Percentiles rank a stretch among this genome's conserved stretches.
phyloP scores from a whole-genome alignment of 1,139 yeast genomes.

The Taphrina pruni region DNA sequence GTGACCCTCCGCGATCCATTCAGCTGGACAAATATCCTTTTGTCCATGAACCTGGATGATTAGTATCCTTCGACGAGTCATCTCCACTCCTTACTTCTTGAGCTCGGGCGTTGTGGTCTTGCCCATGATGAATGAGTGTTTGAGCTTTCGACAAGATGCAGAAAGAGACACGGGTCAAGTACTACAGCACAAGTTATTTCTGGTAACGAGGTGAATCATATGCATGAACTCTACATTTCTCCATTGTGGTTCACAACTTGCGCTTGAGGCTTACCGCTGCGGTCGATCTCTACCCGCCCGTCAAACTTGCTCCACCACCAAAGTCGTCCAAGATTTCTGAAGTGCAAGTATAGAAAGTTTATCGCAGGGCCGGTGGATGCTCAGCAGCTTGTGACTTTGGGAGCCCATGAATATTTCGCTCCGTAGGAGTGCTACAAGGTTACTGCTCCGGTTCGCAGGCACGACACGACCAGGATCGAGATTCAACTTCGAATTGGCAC shows the following conservation, averaged over 20 bases:
- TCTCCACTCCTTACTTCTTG: constrained; percentile 57
- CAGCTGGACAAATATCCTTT: constrained; percentile 69
- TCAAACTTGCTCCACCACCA: too few relatives aligned
- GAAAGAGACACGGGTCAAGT: too few relatives aligned
- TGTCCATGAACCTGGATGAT: constrained; percentile 70
- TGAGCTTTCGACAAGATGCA: too few relatives aligned
- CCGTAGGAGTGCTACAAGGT: neutral
- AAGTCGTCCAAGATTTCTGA: too few relatives aligned
- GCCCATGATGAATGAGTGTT: constrained; percentile 47
- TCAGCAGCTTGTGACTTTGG: too few relatives aligned
- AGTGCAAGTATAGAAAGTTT: too few relatives aligned
- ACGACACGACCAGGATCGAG: neutral
- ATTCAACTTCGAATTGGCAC: neutral
- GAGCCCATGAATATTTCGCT: too few relatives aligned
- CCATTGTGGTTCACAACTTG: neutral
- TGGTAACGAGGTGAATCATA: too few relatives aligned
- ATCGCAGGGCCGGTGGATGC: too few relatives aligned
- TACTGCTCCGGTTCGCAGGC: neutral
- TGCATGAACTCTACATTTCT: too few relatives aligned
- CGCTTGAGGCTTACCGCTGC: neutral
- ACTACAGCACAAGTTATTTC: too few relatives aligned
- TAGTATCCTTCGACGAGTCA: neutral
- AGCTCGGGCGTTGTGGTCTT: constrained; percentile 67
- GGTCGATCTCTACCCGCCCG: neutral
- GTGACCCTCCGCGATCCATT: constrained; percentile 75